A percentile compares a stretch with the other conserved stretches of the same genome.
Evolutionary conservation across 1,284 basidiomycete genomes (phyloP).

Genomic region (Ganoderma leucocontextum): DNA sequence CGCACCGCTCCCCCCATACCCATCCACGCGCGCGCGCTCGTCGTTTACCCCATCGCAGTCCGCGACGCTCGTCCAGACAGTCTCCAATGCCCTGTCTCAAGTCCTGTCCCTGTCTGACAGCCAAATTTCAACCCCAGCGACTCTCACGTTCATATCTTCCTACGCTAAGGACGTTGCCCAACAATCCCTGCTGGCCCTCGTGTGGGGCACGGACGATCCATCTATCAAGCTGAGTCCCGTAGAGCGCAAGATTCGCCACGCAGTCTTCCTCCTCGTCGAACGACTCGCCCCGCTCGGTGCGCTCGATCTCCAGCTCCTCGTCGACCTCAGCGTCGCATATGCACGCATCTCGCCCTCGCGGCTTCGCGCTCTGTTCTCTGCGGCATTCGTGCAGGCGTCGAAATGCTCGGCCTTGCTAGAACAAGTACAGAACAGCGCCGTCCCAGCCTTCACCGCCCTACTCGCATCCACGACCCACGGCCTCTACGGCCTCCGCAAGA

Average conservation of each 20-base stretch:
- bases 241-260: conserved; percentile 57
- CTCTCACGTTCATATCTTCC: conserved; percentile 59
- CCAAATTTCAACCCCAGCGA: conserved; percentile 54
- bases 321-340: conserved; percentile 71
- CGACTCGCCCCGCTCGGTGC: conserved; percentile 50
- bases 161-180: conserved; percentile 65
- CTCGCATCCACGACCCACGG: conserved; percentile 56
- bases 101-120: conserved; percentile 55
- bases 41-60: conserved; percentile 62
- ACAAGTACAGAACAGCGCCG: conserved; percentile 52
- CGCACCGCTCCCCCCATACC: conserved; percentile 55
- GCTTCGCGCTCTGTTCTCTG: conserved; percentile 53
- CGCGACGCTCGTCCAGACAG: conserved; percentile 54
- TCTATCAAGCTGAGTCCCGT: conserved; percentile 40
- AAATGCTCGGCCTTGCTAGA: conserved; percentile 39
- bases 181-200: conserved; percentile 57
- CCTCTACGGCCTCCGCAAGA: conserved; percentile 70
- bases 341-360: conserved; percentile 52
- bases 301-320: conserved; percentile 59
- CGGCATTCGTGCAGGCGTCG: conserved; percentile 45
- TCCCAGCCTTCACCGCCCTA: conserved; percentile 63
- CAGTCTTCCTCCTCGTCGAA: conserved; percentile 64
- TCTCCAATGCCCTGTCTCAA: conserved; percentile 55
- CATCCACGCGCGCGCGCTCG: conserved; percentile 57
- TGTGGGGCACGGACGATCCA: conserved; percentile 54